Conservation (phyloP, 257 asterid species). For the Solanum peruvianum region DNA sequence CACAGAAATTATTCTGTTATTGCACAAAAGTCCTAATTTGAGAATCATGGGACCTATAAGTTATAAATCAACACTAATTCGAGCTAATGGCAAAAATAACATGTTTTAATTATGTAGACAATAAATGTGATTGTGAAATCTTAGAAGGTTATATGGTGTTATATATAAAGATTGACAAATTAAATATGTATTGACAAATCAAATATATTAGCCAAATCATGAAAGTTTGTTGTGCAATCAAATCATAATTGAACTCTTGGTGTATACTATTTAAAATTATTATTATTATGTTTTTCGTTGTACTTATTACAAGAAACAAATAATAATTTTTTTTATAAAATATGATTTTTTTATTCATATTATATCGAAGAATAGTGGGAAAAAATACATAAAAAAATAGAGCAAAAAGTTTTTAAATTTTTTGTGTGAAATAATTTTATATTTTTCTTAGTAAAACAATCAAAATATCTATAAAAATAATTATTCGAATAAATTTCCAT, state of each 20-base stretch:
- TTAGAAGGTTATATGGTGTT: not conserved
- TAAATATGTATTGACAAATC: not conserved
- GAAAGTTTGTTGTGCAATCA: not conserved
- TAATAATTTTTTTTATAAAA: too few species aligned
- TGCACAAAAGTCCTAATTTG: not conserved
- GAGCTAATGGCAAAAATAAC: not conserved
- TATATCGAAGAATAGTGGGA: too few species aligned
- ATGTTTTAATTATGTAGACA: not conserved
- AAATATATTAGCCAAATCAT: not conserved
- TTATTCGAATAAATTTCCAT: too few species aligned
- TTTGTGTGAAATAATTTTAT: too few species aligned
- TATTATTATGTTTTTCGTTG: not conserved
- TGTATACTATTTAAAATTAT: not conserved
- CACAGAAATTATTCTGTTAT: not conserved
- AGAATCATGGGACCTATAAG: not conserved
- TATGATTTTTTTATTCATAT: too few species aligned
- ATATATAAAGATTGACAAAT: too few species aligned
- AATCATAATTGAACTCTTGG: not conserved
- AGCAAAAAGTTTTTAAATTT: too few species aligned
- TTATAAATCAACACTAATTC: not conserved
- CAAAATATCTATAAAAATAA: not conserved
- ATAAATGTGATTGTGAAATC: not conserved
- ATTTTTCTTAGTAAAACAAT: too few species aligned
- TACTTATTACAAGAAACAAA: not conserved
- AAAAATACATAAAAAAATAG: too few species aligned